phyloP scores from a whole-genome alignment of 306 rosid species.

The Leucaena leucocephala region DNA sequence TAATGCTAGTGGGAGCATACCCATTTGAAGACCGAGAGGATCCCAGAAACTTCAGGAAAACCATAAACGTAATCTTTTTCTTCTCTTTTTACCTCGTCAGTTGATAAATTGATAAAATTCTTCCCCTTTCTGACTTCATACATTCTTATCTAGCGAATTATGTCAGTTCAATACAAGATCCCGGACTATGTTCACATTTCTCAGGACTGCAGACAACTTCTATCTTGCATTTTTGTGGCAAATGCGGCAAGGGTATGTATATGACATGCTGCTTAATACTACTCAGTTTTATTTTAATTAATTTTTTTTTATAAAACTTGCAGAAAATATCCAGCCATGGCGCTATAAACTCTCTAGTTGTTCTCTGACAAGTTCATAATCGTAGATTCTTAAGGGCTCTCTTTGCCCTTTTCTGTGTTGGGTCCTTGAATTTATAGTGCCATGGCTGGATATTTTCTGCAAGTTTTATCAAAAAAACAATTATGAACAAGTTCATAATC shows the following conservation, averaged over 20 bases:
- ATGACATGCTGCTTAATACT: conserved; percentile 17
- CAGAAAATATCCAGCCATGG: neutral
- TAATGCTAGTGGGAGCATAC: conserved; percentile 91
- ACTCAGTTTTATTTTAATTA: neutral
- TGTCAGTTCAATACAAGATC: conserved; percentile 88
- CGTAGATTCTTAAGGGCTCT: conserved; percentile 2
- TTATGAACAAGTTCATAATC: no score
- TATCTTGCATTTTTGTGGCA: conserved; percentile 80
- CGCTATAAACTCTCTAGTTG: conserved; percentile 28
- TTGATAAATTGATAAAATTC: conserved; percentile 20
- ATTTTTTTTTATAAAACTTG: neutral
- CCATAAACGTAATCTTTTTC: conserved; percentile 59
- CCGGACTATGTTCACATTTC: conserved; percentile 90
- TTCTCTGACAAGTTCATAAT: conserved; percentile 15
- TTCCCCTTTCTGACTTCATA: conserved; percentile 24
- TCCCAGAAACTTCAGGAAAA: conserved; percentile 88
- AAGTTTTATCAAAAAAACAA: neutral
- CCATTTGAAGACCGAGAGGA: conserved; percentile 89
- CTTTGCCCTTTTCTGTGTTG: neutral
- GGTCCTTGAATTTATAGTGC: conserved; percentile 16
- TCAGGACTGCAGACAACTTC: conserved; percentile 78
- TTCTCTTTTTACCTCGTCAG: neutral
- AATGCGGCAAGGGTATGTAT: conserved; percentile 65
- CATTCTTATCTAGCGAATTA: conserved; percentile 64
- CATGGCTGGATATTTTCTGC: neutral